A percentile compares a stretch with the other conserved stretches of the same genome.
Evolutionary conservation across 257 asterid genomes (phyloP).

Genomic region (Nicotiana sylvestris): DNA sequence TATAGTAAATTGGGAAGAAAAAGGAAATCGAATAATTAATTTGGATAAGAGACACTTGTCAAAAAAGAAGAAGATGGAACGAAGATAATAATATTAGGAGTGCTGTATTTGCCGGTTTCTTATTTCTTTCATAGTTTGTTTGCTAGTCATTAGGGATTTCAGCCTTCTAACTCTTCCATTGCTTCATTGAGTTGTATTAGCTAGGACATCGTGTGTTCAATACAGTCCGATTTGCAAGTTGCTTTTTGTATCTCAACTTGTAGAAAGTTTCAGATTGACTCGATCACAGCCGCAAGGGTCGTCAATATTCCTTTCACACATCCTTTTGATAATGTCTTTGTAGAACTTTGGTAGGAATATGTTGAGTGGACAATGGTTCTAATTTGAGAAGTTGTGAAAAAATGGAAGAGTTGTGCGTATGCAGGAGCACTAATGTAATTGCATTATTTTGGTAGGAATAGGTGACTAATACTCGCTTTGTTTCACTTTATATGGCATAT

Average conservation of each 20-base stretch:
- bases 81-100: not conserved
- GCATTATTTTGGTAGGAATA: not conserved
- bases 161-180: not conserved
- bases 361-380: not conserved
- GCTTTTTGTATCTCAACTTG: not conserved
- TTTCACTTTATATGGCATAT: not conserved
- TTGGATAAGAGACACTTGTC: not conserved
- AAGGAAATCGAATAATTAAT: not conserved
- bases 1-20: not conserved
- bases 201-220: not conserved
- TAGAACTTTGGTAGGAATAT: not conserved
- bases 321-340: not conserved
- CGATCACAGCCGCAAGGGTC: not conserved
- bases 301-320: not conserved
- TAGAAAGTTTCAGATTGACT: not conserved
- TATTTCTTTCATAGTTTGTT: constrained; percentile 4
- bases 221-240: not conserved
- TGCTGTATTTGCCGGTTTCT: not conserved
- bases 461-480: not conserved
- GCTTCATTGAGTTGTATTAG: not conserved
- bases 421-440: not conserved
- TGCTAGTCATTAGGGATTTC: not conserved
- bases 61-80: not conserved
- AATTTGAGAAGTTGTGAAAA: not conserved
- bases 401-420: not conserved